These are phyloP conservation scores for Luffa acutangula DNA, from an alignment of 306 rosid species.

Conservation along the genomic window DNA sequence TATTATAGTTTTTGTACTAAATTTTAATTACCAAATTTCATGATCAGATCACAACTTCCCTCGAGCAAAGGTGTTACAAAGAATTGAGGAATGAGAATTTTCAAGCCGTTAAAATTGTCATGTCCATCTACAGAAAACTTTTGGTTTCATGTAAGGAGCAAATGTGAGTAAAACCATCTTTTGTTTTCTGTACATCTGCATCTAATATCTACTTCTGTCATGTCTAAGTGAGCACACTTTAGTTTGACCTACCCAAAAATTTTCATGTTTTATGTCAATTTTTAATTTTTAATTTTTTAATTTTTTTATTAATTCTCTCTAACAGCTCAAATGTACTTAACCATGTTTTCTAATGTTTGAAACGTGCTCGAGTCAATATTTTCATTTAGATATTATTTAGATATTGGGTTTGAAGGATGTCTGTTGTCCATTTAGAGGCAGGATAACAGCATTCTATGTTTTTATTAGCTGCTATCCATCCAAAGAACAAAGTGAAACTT, in stretches of 20 bases:
- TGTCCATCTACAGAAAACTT: slow-evolving; percentile 78
- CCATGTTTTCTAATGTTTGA: not conserved
- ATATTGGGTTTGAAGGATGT: not conserved
- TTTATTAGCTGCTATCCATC: not conserved
- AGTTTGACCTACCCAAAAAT: not conserved
- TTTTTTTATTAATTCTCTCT: not conserved
- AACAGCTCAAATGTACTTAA: not conserved
- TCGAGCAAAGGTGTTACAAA: slow-evolving; percentile 93
- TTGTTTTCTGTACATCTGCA: slow-evolving; percentile 9
- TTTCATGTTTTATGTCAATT: not conserved
- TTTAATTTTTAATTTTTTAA: too few species aligned
- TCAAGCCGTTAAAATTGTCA: slow-evolving; percentile 55
- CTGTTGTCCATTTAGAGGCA: not conserved
- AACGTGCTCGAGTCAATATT: not conserved
- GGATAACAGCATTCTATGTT: not conserved
- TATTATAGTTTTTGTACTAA: slow-evolving; percentile 14
- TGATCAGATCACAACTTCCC: slow-evolving; percentile 63
- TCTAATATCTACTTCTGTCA: not conserved
- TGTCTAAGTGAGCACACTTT: not conserved
- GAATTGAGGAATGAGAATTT: slow-evolving; percentile 77
- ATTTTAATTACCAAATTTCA: slow-evolving; percentile 21
- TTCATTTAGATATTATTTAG: not conserved
- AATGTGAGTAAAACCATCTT: slow-evolving; percentile 53
- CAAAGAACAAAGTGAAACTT: not conserved
- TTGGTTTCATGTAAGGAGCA: slow-evolving; percentile 77